Evolutionary conservation across 768 basidiomycete species (phyloP), one percentile per base, ranked within the genome.

Genomic region (Sporobolomyces roseus): DNA sequence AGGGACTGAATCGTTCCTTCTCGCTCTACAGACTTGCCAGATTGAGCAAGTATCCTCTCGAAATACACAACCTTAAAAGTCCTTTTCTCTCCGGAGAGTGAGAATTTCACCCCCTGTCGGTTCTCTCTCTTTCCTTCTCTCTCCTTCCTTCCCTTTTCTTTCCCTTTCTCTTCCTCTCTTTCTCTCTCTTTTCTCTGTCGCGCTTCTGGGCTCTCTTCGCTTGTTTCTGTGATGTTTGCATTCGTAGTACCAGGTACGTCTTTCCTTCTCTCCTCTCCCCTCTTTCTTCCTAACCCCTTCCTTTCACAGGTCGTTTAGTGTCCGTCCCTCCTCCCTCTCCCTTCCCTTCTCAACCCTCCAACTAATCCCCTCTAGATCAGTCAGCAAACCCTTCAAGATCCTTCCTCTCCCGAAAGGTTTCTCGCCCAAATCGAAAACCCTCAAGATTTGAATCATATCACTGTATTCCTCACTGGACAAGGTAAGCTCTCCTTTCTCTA

Each of bases 391-490:
- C 9, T 9, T 1, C 68, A 69, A 36, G 30, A 65, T 23, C 71
- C 66, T n/a, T 63, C 54, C 10, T 17, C 63, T 14, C 63, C 66
- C 17, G 66, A 72, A 17, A 90, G 91, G 71, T 90, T 88, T 23
- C 79, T 86, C 38, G 91, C 91, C 73, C 85, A 89, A 77, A 82
- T 93, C 12, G 83, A 84, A 0, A 81, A 83, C 30, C 89, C 89
- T 0, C 84, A 84, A 66, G 81, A 83, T 19, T 88, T 93, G 70
- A 92, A 93, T 75, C 91, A 93, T 75, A 79, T 93, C 50, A 89
- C 88, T 54, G 88, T 93, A 3, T 93, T 92, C 78, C 79, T 93
- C 19, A 78, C 90, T 7, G 91, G 90, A 50, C 87, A 87, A 52
- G 83, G 90, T 89, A 70, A 50, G 72, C 19, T 50, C 27, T 25